Evolutionary conservation across 2,329 filamentous ascomycete genomes (phyloP).

Genomic region (Paramyrothecium sp.): DNA sequence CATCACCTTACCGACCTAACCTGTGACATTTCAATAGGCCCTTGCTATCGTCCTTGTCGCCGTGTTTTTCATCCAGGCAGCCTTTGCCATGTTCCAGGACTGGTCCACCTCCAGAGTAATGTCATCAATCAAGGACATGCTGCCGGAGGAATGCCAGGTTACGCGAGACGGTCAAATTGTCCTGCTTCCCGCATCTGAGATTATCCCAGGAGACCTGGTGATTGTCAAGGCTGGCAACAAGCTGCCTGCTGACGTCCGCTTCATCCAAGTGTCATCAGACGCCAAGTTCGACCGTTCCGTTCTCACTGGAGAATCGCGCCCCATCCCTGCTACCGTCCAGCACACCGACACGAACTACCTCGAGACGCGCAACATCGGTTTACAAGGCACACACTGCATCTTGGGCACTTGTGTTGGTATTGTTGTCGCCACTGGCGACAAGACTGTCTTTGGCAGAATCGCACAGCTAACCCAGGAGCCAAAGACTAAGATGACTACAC

Average conservation of each 20-base stretch:
- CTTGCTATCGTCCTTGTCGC: slow-evolving; percentile 70
- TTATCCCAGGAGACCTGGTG: slow-evolving; percentile 72
- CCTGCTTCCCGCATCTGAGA: slow-evolving; percentile 51
- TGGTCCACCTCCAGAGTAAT: slow-evolving; percentile 77
- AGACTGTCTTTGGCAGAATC: slow-evolving; percentile 74
- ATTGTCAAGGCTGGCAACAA: slow-evolving; percentile 71
- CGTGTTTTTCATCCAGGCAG: slow-evolving; percentile 68
- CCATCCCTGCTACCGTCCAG: slow-evolving; percentile 62
- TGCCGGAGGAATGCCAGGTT: slow-evolving; percentile 70
- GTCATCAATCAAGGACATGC: slow-evolving; percentile 76
- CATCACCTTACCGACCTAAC: not conserved
- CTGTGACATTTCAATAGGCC: slow-evolving; percentile 34
- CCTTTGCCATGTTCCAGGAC: slow-evolving; percentile 70
- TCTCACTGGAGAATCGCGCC: slow-evolving; percentile 66
- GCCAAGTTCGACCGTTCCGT: slow-evolving; percentile 72
- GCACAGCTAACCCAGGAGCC: slow-evolving; percentile 70
- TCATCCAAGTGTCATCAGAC: slow-evolving; percentile 67
- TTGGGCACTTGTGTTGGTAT: slow-evolving; percentile 65
- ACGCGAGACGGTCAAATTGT: slow-evolving; percentile 56
- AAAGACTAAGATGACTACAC: slow-evolving; percentile 63
- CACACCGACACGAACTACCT: slow-evolving; percentile 71
- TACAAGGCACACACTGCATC: slow-evolving; percentile 78
- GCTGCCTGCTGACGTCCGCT: slow-evolving; percentile 70
- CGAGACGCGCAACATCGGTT: slow-evolving; percentile 72
- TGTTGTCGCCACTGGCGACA: slow-evolving; percentile 70